Evolutionary conservation across 768 basidiomycete species (phyloP).

Genomic region (Russula abietina): DNA sequence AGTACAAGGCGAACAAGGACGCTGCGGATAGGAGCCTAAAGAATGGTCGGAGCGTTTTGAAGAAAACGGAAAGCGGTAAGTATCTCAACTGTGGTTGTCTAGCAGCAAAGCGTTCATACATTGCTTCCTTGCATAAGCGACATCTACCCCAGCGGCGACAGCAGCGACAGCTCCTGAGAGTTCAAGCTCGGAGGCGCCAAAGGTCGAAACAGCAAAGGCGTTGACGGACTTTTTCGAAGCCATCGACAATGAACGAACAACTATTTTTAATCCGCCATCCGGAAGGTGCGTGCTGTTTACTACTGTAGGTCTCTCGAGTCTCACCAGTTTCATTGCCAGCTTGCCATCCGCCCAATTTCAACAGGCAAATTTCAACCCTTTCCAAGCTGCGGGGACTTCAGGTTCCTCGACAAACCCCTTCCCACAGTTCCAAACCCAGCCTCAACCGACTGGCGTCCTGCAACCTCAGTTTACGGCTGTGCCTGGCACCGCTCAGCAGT

Average conservation of each 20-base stretch:
- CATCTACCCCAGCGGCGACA: constrained; percentile 29
- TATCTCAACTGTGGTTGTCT: not conserved
- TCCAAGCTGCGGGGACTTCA: constrained; percentile 54
- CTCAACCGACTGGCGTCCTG: constrained; percentile 48
- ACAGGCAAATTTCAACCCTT: constrained; percentile 68
- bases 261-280: constrained; percentile 62
- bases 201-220: constrained; percentile 40
- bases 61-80: constrained; percentile 32
- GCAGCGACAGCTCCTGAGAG: constrained; percentile 29
- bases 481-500: constrained; percentile 15
- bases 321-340: constrained; percentile 31
- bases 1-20: constrained; percentile 81
- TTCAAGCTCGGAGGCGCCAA: constrained; percentile 29
- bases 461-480: constrained; percentile 25
- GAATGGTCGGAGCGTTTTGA: constrained; percentile 22
- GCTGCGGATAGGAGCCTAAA: constrained; percentile 44
- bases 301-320: not conserved
- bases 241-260: constrained; percentile 75
- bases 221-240: constrained; percentile 82
- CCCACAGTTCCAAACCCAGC: constrained; percentile 32
- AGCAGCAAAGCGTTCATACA: not conserved
- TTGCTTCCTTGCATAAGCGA: constrained; percentile 16
- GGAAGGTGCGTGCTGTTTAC: constrained; percentile 40
- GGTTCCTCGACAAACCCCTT: constrained; percentile 46
- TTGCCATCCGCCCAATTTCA: constrained; percentile 47